Conservation (phyloP, 257 asterid genomes). For the Nicotiana attenuata region DNA sequence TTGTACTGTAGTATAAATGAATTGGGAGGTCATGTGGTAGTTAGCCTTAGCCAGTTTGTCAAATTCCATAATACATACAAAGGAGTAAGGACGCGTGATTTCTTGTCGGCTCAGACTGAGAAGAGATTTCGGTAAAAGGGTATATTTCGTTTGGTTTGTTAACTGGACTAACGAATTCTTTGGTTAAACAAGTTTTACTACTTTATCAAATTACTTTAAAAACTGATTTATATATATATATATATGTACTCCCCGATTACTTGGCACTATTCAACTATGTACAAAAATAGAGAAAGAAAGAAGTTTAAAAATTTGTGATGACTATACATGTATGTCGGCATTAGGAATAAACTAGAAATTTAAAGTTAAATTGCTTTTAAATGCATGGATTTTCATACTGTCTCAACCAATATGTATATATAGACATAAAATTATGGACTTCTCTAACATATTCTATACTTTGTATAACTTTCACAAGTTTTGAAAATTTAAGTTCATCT, state of each 20-base stretch:
- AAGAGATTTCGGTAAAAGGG: neutral
- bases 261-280: no score
- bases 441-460: no score
- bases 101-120: neutral
- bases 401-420: no score
- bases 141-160: neutral
- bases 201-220: neutral
- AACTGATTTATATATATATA: no score
- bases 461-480: neutral
- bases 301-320: no score
- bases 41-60: slow-evolving; percentile 4
- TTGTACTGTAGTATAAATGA: neutral
- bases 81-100: neutral
- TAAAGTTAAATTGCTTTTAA: no score
- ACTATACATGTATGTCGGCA: no score
- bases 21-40: neutral
- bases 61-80: neutral
- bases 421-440: no score
- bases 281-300: no score
- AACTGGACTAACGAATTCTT: neutral
- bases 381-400: neutral
- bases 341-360: no score
- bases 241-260: no score
- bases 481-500: neutral
- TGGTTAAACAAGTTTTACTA: neutral